Base-by-base conservation (phyloP, 139 green algal genomes). In the Limnomonas spitsbergensis region DNA sequence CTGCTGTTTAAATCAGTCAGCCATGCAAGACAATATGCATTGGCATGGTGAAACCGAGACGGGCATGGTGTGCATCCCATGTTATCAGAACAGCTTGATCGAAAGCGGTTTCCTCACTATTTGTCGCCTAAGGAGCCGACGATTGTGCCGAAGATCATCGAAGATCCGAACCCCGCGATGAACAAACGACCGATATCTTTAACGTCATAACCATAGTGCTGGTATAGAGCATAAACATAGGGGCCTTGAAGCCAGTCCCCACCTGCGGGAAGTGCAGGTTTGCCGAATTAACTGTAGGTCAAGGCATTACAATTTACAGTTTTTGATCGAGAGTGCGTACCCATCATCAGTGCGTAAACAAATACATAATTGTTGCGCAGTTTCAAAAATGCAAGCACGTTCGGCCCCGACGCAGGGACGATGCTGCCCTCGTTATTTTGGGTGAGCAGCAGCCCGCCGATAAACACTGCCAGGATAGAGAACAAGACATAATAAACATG, bases 291-390 rank as follows among this genome's bases (percentile, higher is more conserved):
- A n/a, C n/a, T n/a, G n/a, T n/a, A n/a, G n/a, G n/a, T n/a, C n/a
- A n/a, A n/a, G n/a, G n/a, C n/a, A n/a, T n/a, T n/a, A n/a, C n/a
- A n/a, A n/a, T n/a, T n/a, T n/a, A n/a, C n/a, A n/a, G n/a, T n/a
- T n/a, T n/a, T n/a, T n/a, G n/a, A n/a, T n/a, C 27, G 14, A 32
- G 35, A n/a, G 4, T 3, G 52, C 73, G 66, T 53, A 96, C 92
- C 94, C 95, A 98, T 99, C 95, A 98, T 98, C 3, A 99, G 87
- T 1, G 87, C 89, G 83, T 98, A 99, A 0, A 99, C 92, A 1
- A 97, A 26, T 27, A 98, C 78, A 80, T 99, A 99, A 81, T 97
- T 97, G 80, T 92, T 93, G 2, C 93, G 86, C 70, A 98, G 67
- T 20, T 79, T 40, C 24, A 69, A 53, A 73, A 85, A 88, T 1